Evolutionary conservation across 257 asterid genomes (phyloP).

Genomic region (Vinca minor): DNA sequence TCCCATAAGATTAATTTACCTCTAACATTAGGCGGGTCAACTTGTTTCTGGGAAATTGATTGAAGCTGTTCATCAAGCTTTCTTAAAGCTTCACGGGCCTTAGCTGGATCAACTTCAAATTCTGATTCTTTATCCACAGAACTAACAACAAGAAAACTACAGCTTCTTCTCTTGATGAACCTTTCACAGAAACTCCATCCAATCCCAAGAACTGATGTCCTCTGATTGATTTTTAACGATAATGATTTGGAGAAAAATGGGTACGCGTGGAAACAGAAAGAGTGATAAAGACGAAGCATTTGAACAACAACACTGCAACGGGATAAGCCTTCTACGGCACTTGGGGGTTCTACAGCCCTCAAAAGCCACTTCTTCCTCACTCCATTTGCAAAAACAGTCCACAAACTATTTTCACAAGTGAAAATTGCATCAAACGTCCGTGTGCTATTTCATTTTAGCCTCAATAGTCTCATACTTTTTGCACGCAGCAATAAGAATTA

Average conservation of each 20-base stretch:
- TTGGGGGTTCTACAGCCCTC: no score
- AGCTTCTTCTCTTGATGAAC: constrained; percentile 5
- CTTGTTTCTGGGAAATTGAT: constrained; percentile 40
- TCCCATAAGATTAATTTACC: constrained; percentile 24
- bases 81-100: constrained; percentile 76
- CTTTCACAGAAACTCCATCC: constrained; percentile 2
- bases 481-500: no score
- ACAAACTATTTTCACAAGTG: no score
- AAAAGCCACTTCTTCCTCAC: no score
- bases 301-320: no score
- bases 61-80: constrained; percentile 70
- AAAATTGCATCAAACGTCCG: no score
- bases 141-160: constrained; percentile 2
- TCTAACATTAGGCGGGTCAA: constrained; percentile 37
- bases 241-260: not conserved
- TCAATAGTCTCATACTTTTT: no score
- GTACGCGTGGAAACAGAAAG: not conserved
- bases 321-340: no score
- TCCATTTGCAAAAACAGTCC: no score
- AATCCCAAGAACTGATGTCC: not conserved
- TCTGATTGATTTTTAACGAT: not conserved
- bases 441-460: no score
- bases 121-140: constrained; percentile 54
- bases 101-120: constrained; percentile 52
- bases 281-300: not conserved